A percentile compares a stretch with the other conserved stretches of the same genome.
phyloP scores from a whole-genome alignment of 768 basidiomycete species.

The Suillus luteus region DNA sequence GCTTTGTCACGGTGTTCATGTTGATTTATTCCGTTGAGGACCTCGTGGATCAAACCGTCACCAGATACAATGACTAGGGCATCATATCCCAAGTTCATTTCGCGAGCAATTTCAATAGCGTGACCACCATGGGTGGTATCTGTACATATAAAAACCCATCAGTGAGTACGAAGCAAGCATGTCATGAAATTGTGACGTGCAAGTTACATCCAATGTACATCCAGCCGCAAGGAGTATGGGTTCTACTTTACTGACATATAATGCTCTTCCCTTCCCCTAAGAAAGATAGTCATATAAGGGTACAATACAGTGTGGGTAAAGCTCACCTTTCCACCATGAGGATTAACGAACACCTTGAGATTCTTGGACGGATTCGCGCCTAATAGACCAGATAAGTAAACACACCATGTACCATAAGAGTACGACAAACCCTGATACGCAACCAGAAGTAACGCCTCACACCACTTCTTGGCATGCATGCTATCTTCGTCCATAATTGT shows the following conservation, averaged over 20 bases:
- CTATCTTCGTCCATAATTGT: constrained; percentile 38
- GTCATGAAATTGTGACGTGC: constrained; percentile 37
- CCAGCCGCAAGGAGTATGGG: constrained; percentile 72
- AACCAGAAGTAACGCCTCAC: constrained; percentile 49
- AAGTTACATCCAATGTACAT: constrained; percentile 59
- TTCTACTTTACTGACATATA: constrained; percentile 61
- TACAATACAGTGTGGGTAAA: not conserved
- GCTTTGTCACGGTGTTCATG: constrained; percentile 61
- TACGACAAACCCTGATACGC: constrained; percentile 57
- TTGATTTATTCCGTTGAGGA: constrained; percentile 79
- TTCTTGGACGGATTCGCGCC: constrained; percentile 57
- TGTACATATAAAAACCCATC: constrained; percentile 32
- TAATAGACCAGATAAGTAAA: constrained; percentile 20
- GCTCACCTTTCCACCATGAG: constrained; percentile 74
- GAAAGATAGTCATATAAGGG: constrained; percentile 8
- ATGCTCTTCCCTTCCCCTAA: constrained; percentile 61
- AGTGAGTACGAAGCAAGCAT: not conserved
- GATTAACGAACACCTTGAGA: constrained; percentile 77
- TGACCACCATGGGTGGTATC: constrained; percentile 68
- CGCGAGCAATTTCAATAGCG: constrained; percentile 63
- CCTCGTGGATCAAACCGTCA: constrained; percentile 82
- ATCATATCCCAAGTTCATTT: constrained; percentile 62
- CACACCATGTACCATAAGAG: not conserved
- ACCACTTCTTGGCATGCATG: constrained; percentile 49
- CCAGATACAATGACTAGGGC: constrained; percentile 78